Base-by-base conservation (phyloP, 106 monocot species). In the Allium fistulosum region DNA sequence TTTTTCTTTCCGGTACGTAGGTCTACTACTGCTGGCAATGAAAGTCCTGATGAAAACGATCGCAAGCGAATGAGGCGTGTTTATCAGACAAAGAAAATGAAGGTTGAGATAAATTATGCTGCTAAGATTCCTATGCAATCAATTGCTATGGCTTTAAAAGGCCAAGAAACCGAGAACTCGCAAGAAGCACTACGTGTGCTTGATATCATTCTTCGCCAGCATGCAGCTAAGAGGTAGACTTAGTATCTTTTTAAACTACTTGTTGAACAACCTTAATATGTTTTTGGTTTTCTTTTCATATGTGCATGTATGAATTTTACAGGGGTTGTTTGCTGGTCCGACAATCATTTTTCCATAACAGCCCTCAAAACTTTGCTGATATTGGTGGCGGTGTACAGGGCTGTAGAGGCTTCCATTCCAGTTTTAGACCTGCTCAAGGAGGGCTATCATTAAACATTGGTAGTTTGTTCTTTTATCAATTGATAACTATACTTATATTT, bases 251-350 rank as follows among this genome's bases (percentile, higher is more conserved):
- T 37, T 37, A 37, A 37, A 37, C 2, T 37, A 37, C 37, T 37
- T 37, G 37, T 37, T 37, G 5, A 37, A 37, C 37, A 37, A 5
- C 37, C 37, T 37, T 37, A 37, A 37, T 37, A 2, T 37, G 37
- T 37, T 37, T 37, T 37, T 46, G 4, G 0, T 37, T 37, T 37
- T 2, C 37, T 37, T 37, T 37, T 37, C 5, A 5, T 37, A 37
- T 37, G 37, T 37, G 37, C 37, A 37, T 5, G 5, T 37, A 37
- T 37, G 37, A 37, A 37, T 37, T 37, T 10, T 80, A 37, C 45
- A 99, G 97, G 81, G 97, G 97, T 49, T 99, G 92, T 28, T 77
- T 99, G 0, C 75, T 99, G 62, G 97, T 99, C 4, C 84, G 92
- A 0, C 92, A 99, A 46, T 99, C 92, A 1, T 99, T 77, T 70